phyloP scores from a whole-genome alignment of 805 yeast genomes.

The Candida chauliodis region DNA sequence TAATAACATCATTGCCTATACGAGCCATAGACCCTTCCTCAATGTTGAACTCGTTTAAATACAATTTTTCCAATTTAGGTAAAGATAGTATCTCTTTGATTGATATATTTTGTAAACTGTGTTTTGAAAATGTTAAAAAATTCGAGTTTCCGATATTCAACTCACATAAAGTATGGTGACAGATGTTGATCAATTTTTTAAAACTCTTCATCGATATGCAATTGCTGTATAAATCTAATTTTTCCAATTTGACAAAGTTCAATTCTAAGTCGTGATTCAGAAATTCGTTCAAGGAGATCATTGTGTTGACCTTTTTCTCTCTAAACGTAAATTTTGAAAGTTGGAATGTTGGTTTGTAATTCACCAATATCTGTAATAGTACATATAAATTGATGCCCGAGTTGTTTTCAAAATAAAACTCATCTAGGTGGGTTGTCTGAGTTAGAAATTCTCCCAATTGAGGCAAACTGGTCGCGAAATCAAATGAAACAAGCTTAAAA shows the following conservation, averaged over 20 bases:
- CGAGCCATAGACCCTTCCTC: slow-evolving; percentile 31
- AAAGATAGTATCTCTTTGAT: slow-evolving; percentile 5
- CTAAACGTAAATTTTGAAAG: slow-evolving; percentile 27
- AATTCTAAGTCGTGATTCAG: slow-evolving; percentile 17
- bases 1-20: slow-evolving; percentile 23
- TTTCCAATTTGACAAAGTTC: slow-evolving; percentile 12
- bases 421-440: slow-evolving; percentile 14
- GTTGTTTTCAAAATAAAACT: slow-evolving; percentile 33
- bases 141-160: slow-evolving; percentile 33
- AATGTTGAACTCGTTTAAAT: slow-evolving; percentile 32
- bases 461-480: slow-evolving; percentile 24
- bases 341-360: slow-evolving; percentile 24
- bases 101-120: not conserved
- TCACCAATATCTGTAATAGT: slow-evolving; percentile 26
- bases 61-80: slow-evolving; percentile 17
- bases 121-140: slow-evolving; percentile 24
- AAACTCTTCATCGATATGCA: slow-evolving; percentile 40
- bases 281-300: slow-evolving; percentile 26
- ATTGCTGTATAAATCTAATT: slow-evolving; percentile 37
- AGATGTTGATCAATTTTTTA: slow-evolving; percentile 33
- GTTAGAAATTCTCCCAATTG: slow-evolving; percentile 26
- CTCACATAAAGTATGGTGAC: slow-evolving; percentile 25
- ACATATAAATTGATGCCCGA: slow-evolving; percentile 21
- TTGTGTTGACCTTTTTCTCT: slow-evolving; percentile 19
- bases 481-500: slow-evolving; percentile 29